Conservation (phyloP, 306 rosid species). For the Glycine tomentella region DNA sequence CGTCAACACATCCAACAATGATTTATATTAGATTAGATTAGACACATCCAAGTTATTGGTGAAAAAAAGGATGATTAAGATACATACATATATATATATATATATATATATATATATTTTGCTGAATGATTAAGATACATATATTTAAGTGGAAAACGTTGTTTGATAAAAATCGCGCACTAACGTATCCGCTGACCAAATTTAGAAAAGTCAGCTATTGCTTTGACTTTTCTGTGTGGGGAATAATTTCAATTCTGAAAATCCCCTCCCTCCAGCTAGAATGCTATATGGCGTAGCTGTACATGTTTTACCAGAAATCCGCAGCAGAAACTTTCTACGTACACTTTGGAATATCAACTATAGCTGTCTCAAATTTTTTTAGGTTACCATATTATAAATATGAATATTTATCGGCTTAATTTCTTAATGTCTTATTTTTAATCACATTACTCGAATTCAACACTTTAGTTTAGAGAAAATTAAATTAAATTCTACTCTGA, state of each 20-base stretch:
- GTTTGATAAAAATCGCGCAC: constrained; percentile 5
- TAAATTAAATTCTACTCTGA: too few relatives aligned
- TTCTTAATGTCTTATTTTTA: too few relatives aligned
- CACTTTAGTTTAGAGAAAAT: too few relatives aligned
- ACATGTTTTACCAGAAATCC: not conserved
- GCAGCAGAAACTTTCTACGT: not conserved
- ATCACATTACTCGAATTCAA: too few relatives aligned
- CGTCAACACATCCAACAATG: not conserved
- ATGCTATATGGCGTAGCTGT: not conserved
- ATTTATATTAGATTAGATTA: not conserved
- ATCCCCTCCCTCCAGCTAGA: not conserved
- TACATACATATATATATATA: too few relatives aligned
- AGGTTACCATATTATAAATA: too few relatives aligned
- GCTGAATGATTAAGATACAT: not conserved
- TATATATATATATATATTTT: too few relatives aligned
- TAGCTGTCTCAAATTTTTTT: too few relatives aligned
- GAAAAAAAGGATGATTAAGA: too few relatives aligned
- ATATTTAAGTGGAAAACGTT: not conserved
- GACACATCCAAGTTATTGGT: not conserved
- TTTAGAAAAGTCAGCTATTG: constrained; percentile 12
- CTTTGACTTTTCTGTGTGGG: constrained; percentile 25
- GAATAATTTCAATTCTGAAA: constrained; percentile 29
- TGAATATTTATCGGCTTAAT: too few relatives aligned
- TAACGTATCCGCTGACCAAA: not conserved
- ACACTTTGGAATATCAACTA: not conserved